Evolutionary conservation across 352 stramenopile genomes (phyloP).

Genomic region (Globisporangium iwayamae): DNA sequence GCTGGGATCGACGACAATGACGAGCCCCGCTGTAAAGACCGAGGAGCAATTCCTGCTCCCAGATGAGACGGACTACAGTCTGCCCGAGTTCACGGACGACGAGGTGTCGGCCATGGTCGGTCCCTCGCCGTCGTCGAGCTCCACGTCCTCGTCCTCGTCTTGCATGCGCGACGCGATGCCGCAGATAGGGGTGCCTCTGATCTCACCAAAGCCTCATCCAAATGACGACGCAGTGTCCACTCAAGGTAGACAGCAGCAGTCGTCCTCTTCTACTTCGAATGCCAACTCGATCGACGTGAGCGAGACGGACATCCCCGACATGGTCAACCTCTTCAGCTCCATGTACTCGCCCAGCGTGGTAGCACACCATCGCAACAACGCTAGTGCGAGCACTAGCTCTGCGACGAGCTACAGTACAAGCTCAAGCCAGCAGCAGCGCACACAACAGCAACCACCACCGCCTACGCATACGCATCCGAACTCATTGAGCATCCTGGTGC

Average conservation of each 20-base stretch:
- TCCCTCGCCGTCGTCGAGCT: slow-evolving; percentile 27
- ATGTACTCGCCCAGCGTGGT: slow-evolving; percentile 45
- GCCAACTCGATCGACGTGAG: slow-evolving; percentile 18
- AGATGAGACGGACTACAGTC: slow-evolving; percentile 25
- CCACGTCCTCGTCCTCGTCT: slow-evolving; percentile 20
- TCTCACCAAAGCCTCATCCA: neutral
- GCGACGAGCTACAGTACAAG: neutral
- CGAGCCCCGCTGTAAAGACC: slow-evolving; percentile 2
- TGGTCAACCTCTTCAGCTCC: slow-evolving; percentile 65
- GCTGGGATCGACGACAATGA: neutral
- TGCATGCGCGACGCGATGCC: slow-evolving; percentile 16
- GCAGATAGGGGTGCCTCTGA: neutral
- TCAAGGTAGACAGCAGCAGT: neutral
- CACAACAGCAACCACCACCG: slow-evolving; percentile 10
- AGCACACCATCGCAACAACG: slow-evolving; percentile 1
- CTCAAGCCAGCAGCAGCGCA: neutral
- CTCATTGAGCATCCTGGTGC: slow-evolving; percentile 32
- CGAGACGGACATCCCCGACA: slow-evolving; percentile 52
- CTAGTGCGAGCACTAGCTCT: neutral
- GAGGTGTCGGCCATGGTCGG: slow-evolving; percentile 36
- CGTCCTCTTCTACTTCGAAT: slow-evolving; percentile 3
- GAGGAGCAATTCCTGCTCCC: slow-evolving; percentile 30
- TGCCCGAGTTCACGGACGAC: slow-evolving; percentile 41
- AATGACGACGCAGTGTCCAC: neutral
- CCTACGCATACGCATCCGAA: slow-evolving; percentile 8